Conservation (phyloP, 495 filamentous ascomycete species). For the Podospora pseudopauciseta region DNA sequence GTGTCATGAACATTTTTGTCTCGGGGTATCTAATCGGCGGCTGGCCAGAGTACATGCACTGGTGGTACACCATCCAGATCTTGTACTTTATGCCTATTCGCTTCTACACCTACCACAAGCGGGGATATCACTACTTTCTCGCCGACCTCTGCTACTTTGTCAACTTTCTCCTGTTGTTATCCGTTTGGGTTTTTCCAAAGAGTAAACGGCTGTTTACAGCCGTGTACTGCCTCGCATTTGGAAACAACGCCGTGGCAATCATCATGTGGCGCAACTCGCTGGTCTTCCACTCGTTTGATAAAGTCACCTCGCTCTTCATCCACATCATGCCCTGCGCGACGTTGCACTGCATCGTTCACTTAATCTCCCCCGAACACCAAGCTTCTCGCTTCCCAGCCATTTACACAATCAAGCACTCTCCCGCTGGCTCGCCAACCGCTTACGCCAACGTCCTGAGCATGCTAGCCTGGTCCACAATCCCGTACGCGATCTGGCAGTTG, state of each 20-base stretch:
- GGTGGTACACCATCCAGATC: slow-evolving; percentile 85
- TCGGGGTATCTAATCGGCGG: slow-evolving; percentile 91
- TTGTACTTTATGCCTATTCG: slow-evolving; percentile 96
- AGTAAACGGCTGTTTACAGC: slow-evolving; percentile 92
- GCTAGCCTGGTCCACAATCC: slow-evolving; percentile 89
- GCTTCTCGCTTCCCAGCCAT: slow-evolving; percentile 78
- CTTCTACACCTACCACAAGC: slow-evolving; percentile 81
- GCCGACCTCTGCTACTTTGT: slow-evolving; percentile 98
- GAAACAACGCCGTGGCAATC: slow-evolving; percentile 96
- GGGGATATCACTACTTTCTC: slow-evolving; percentile 94
- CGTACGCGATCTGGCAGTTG: slow-evolving; percentile 90
- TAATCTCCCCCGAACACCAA: slow-evolving; percentile 62
- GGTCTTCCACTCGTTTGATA: slow-evolving; percentile 97
- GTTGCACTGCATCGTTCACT: slow-evolving; percentile 86
- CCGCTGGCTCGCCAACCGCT: slow-evolving; percentile 64
- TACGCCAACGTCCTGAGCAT: slow-evolving; percentile 75
- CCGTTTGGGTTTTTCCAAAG: slow-evolving; percentile 84
- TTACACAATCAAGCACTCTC: slow-evolving; percentile 72
- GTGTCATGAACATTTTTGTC: slow-evolving; percentile 94
- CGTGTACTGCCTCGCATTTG: slow-evolving; percentile 86
- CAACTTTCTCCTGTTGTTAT: slow-evolving; percentile 78
- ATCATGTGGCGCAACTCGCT: slow-evolving; percentile 99
- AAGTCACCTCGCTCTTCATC: slow-evolving; percentile 96
- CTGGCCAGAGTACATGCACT: slow-evolving; percentile 78
- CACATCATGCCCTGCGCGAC: slow-evolving; percentile 97